Evolutionary conservation across 2,329 filamentous ascomycete genomes (phyloP).

Genomic region (Sporothrix schenckii): DNA sequence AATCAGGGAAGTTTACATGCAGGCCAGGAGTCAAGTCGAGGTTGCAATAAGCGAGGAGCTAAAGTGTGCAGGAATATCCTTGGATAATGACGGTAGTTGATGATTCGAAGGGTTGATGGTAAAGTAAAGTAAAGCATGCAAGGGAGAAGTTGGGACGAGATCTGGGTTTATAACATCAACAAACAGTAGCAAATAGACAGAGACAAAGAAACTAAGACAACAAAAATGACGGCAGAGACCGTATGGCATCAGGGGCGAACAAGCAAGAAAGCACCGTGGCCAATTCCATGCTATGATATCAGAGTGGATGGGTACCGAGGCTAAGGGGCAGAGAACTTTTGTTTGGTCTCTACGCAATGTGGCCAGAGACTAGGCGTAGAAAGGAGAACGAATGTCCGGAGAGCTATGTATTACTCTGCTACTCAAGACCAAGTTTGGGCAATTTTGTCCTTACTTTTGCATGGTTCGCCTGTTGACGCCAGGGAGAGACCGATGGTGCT

Average conservation of each 20-base stretch:
- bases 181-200: not conserved
- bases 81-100: not conserved
- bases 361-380: conserved; percentile 10
- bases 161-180: not conserved
- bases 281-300: no score
- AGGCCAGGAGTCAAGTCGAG: not conserved
- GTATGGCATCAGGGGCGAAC: no score
- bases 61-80: not conserved
- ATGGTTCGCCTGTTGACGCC: conserved; percentile 15
- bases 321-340: not conserved
- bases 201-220: not conserved
- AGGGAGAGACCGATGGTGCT: not conserved
- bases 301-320: no score
- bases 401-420: not conserved
- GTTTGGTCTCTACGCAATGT: not conserved
- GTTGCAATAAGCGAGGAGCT: not conserved
- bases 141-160: not conserved
- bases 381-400: not conserved
- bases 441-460: not conserved
- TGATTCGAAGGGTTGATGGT: not conserved
- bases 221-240: no score
- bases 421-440: conserved; percentile 1
- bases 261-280: no score
- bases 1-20: conserved; percentile 17
- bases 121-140: not conserved